These are phyloP conservation scores for Alternaria viburni DNA, from an alignment of 2,329 filamentous ascomycete species.

Conservation along the genomic window DNA sequence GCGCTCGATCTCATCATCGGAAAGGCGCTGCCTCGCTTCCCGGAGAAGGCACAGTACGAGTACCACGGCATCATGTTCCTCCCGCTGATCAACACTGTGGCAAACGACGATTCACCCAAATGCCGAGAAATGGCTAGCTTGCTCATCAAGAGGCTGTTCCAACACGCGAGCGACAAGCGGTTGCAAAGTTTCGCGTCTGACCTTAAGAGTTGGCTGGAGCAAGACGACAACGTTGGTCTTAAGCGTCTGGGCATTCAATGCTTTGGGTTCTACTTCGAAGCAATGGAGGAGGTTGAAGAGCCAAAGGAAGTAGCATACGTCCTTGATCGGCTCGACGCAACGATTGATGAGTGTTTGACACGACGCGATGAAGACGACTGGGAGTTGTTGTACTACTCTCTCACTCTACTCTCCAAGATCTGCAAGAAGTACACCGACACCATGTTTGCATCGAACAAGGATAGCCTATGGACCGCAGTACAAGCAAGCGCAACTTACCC, in stretches of 20 bases:
- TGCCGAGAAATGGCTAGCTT: constrained; percentile 83
- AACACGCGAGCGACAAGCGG: constrained; percentile 75
- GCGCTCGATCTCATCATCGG: constrained; percentile 83
- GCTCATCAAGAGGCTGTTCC: constrained; percentile 81
- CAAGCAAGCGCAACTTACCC: constrained; percentile 73
- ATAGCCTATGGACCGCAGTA: constrained; percentile 73
- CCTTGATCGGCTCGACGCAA: constrained; percentile 56
- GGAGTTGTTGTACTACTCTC: constrained; percentile 75
- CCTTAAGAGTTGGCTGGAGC: constrained; percentile 76
- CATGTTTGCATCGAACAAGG: constrained; percentile 66
- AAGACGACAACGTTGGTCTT: constrained; percentile 74
- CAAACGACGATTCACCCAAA: constrained; percentile 85
- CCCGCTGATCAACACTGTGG: constrained; percentile 81
- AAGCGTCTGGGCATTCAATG: constrained; percentile 77
- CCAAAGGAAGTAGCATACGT: constrained; percentile 73
- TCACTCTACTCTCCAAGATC: constrained; percentile 73
- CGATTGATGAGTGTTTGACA: constrained; percentile 58
- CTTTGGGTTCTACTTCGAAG: constrained; percentile 83
- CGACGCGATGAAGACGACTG: constrained; percentile 65
- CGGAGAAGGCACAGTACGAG: constrained; percentile 76
- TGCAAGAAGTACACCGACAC: constrained; percentile 69
- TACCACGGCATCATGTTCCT: constrained; percentile 83
- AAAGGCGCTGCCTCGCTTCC: constrained; percentile 66
- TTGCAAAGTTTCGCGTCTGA: constrained; percentile 73
- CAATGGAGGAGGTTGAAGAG: constrained; percentile 54